These are phyloP conservation scores for Nicotiana undulata DNA, from an alignment of 257 asterid species.

Conservation along the genomic window DNA sequence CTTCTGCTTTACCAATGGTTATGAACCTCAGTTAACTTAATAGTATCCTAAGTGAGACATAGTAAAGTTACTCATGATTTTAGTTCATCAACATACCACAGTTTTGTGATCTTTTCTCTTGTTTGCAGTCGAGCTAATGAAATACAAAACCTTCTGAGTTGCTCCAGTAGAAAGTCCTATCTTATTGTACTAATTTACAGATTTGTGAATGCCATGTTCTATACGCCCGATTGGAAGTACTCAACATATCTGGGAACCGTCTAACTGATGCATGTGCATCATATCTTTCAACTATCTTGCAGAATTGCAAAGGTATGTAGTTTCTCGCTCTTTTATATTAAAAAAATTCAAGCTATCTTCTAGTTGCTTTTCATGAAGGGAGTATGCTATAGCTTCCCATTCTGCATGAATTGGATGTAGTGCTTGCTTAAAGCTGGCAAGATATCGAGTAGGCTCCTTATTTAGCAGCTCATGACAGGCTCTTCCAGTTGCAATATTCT, in stretches of 20 bases:
- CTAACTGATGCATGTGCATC: constrained; percentile 89
- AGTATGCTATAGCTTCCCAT: neutral
- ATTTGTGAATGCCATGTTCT: constrained; percentile 76
- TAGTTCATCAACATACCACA: neutral
- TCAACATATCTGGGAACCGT: constrained; percentile 76
- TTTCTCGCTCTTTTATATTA: constrained; percentile 11
- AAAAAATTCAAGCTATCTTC: neutral
- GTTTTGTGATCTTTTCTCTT: neutral
- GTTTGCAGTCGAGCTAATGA: neutral
- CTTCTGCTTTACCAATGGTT: neutral
- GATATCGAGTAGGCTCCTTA: neutral
- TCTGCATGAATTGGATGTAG: neutral
- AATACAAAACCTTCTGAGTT: neutral
- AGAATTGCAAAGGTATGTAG: constrained; percentile 63
- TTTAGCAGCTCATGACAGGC: neutral
- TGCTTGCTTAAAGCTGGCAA: neutral
- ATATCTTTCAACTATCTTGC: constrained; percentile 67
- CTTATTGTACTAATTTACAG: constrained; percentile 29
- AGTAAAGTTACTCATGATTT: neutral
- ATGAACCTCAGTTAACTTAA: neutral
- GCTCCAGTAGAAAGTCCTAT: neutral
- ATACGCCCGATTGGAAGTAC: constrained; percentile 77
- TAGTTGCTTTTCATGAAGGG: neutral
- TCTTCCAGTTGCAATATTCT: neutral
- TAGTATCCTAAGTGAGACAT: neutral